A percentile compares a stretch with the other conserved stretches of the same genome.
Conservation (phyloP, 331 rosid species). For the Malus hybrid region DNA sequence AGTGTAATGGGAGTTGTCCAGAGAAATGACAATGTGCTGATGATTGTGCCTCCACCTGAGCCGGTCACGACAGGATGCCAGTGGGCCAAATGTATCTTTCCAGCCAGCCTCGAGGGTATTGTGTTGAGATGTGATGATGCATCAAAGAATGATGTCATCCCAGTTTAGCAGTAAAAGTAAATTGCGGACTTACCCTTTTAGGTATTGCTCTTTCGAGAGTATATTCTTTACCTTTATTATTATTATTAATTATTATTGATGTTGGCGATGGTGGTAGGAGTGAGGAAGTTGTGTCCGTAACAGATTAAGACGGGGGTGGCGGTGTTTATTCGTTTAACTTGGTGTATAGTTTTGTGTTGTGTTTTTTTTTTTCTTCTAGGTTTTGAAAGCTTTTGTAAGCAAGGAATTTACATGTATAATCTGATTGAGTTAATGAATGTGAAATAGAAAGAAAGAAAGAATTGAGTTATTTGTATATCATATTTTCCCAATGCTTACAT, state of each 20-base stretch:
- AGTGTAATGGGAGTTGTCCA: conserved; percentile 98
- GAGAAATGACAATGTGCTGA: conserved; percentile 91
- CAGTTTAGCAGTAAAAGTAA: conserved; percentile 49
- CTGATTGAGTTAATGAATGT: conserved; percentile 14
- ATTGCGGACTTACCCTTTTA: conserved; percentile 9
- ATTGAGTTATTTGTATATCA: neutral
- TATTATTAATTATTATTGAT: neutral
- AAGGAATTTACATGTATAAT: conserved; percentile 28
- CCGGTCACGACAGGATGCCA: conserved; percentile 89
- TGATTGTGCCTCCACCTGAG: conserved; percentile 89
- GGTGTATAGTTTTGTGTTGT: conserved; percentile 57
- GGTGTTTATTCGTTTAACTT: conserved; percentile 16
- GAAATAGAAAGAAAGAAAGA: conserved; percentile 5
- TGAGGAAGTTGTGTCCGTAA: conserved; percentile 22
- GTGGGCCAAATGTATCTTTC: conserved; percentile 80
- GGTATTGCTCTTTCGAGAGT: conserved; percentile 35
- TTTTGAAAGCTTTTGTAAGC: conserved; percentile 34
- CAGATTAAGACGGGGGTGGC: conserved; percentile 40
- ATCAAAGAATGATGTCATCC: conserved; percentile 76
- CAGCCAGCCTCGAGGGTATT: conserved; percentile 93
- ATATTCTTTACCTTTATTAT: conserved; percentile 25
- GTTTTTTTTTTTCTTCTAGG: conserved; percentile 37
- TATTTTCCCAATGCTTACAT: neutral
- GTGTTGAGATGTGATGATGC: conserved; percentile 96
- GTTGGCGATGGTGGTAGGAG: conserved; percentile 26